These are phyloP conservation scores for Tieghemostelium lacteum DNA, from an alignment of 78 protist species.

Conservation along the genomic window DNA sequence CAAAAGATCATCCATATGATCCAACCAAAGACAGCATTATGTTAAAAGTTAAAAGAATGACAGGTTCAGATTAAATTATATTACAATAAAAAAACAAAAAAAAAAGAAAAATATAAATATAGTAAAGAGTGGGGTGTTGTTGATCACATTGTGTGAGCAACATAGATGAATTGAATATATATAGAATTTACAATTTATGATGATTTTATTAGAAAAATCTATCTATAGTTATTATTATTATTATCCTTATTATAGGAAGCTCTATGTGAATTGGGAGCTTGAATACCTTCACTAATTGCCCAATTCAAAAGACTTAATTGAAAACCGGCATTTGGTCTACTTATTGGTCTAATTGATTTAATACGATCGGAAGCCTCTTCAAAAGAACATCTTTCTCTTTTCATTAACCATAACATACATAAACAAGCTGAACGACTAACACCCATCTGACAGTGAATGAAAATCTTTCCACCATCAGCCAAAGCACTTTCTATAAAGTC, in stretches of 20 bases:
- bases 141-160: neutral
- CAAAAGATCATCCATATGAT: constrained; percentile 91
- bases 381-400: constrained; percentile 11
- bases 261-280: constrained; percentile 45
- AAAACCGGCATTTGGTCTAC: constrained; percentile 60
- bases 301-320: constrained; percentile 35
- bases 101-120: constrained; percentile 8
- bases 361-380: constrained; percentile 23
- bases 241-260: neutral
- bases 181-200: no score
- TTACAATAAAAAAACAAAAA: neutral
- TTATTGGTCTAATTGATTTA: constrained; percentile 28
- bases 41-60: constrained; percentile 70
- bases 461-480: constrained; percentile 4
- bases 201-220: no score
- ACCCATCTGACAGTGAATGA: constrained; percentile 73
- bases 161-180: neutral
- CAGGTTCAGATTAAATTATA: constrained; percentile 55
- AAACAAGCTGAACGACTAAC: constrained; percentile 46
- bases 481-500: constrained; percentile 41
- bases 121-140: constrained; percentile 6
- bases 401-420: constrained; percentile 64
- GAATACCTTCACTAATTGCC: constrained; percentile 59
- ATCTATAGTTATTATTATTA: no score
- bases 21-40: constrained; percentile 88